Evolutionary conservation across 1,284 basidiomycete genomes (phyloP).

Genomic region (Taiwanofungus camphoratus): DNA sequence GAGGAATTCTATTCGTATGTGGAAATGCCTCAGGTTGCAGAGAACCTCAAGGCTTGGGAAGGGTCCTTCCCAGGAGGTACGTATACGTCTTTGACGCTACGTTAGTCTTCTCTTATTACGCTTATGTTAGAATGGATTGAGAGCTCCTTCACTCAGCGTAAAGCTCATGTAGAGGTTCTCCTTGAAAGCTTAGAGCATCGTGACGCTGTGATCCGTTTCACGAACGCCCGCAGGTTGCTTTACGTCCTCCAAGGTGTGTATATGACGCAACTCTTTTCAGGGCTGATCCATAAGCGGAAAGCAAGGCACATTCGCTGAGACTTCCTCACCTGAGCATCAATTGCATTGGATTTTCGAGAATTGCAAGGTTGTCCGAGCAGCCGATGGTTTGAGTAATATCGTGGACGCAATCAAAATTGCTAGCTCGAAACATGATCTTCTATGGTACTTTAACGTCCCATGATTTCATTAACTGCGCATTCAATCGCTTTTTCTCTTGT

Average conservation of each 20-base stretch:
- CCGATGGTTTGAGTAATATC: slow-evolving; percentile 82
- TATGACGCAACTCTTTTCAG: slow-evolving; percentile 19
- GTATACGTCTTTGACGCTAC: slow-evolving; percentile 24
- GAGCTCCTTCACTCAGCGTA: slow-evolving; percentile 53
- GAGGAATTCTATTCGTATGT: slow-evolving; percentile 99
- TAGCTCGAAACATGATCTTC: slow-evolving; percentile 80
- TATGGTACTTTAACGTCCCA: slow-evolving; percentile 45
- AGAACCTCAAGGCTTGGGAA: slow-evolving; percentile 86
- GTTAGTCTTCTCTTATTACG: slow-evolving; percentile 9
- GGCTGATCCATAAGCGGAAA: background rate
- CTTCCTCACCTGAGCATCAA: slow-evolving; percentile 88
- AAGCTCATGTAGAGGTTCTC: slow-evolving; percentile 70
- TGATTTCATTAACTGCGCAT: slow-evolving; percentile 5
- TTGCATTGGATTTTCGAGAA: slow-evolving; percentile 96
- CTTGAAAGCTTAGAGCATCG: slow-evolving; percentile 84
- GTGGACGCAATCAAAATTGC: slow-evolving; percentile 90
- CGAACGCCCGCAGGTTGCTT: slow-evolving; percentile 80
- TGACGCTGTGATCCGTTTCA: slow-evolving; percentile 78
- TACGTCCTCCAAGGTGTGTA: slow-evolving; percentile 84
- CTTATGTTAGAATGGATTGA: slow-evolving; percentile 70
- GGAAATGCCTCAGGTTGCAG: slow-evolving; percentile 87
- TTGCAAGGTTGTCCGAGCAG: slow-evolving; percentile 78
- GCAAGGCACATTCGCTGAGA: slow-evolving; percentile 87
- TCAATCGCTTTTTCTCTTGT: slow-evolving; percentile 6
- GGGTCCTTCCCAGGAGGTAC: slow-evolving; percentile 74